phyloP scores from a whole-genome alignment of 345 rosid species.

The Citrus sinensis region DNA sequence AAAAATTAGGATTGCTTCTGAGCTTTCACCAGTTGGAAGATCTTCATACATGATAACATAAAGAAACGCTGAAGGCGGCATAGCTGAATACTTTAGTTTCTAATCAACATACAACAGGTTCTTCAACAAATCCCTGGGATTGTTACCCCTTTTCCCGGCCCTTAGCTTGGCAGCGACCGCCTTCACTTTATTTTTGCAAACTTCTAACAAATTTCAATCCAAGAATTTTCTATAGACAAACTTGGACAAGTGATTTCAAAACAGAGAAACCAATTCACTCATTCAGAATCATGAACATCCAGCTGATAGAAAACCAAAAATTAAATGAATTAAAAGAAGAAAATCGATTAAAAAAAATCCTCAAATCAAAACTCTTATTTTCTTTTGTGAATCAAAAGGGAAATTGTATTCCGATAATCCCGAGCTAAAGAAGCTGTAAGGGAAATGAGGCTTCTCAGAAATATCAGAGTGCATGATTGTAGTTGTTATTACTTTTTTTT shows the following conservation, averaged over 20 bases:
- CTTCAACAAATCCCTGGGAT: no score
- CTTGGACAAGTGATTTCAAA: conserved; percentile 14
- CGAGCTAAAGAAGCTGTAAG: neutral
- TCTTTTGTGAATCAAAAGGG: neutral
- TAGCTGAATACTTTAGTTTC: neutral
- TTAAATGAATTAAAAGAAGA: neutral
- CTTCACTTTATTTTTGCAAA: conserved; percentile 16
- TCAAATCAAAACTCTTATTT: neutral
- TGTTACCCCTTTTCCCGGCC: neutral
- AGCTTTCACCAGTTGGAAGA: neutral
- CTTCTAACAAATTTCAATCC: conserved; percentile 19
- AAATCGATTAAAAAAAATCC: neutral
- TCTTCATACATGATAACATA: neutral
- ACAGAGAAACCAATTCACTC: conserved; percentile 1
- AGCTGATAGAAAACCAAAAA: neutral
- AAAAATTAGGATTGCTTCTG: neutral
- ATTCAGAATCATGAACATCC: conserved; percentile 1
- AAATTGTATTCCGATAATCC: neutral
- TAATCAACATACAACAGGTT: neutral
- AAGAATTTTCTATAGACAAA: conserved; percentile 14
- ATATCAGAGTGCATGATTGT: neutral
- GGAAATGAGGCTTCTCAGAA: neutral
- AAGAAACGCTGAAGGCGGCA: neutral
- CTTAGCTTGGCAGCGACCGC: conserved; percentile 14
- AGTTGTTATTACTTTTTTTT: no score